Conservation (phyloP, 768 basidiomycete species). For the Sporobolomyces phaffii region DNA sequence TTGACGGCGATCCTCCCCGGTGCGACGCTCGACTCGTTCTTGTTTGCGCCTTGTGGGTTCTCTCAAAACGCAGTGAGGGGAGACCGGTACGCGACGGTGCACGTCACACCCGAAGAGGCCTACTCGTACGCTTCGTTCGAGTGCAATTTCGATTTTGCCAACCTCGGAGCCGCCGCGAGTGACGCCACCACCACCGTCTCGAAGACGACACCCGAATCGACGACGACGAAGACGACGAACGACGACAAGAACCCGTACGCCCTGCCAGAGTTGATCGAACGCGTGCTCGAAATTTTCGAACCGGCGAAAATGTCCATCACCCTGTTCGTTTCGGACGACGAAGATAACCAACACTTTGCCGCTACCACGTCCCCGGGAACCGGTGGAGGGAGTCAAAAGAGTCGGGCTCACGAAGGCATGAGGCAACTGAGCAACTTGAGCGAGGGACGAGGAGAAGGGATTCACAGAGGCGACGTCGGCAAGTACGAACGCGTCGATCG, state of each 20-base stretch:
- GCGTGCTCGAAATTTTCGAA: conserved; percentile 87
- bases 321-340: conserved; percentile 63
- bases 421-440: conserved; percentile 47
- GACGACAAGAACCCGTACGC: conserved; percentile 44
- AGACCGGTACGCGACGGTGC: conserved; percentile 96
- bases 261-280: conserved; percentile 69
- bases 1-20: conserved; percentile 75
- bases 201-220: no score
- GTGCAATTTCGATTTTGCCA: conserved; percentile 68
- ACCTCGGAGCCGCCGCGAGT: conserved; percentile 43
- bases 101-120: conserved; percentile 94
- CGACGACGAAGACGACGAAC: no score
- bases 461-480: no score
- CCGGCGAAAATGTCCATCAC: conserved; percentile 80
- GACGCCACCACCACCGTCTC: conserved; percentile 32
- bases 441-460: neutral
- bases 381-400: no score
- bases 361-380: conserved; percentile 44
- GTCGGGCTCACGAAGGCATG: conserved; percentile 37
- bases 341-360: conserved; percentile 48
- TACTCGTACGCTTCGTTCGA: conserved; percentile 99
- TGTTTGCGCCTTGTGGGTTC: conserved; percentile 92
- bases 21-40: conserved; percentile 82
- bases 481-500: conserved; percentile 81
- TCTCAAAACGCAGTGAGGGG: conserved; percentile 80